Percentiles rank a stretch among this genome's conserved stretches.
Evolutionary conservation across 306 rosid species (phyloP).

Genomic region (Ormosia semicastrata): DNA sequence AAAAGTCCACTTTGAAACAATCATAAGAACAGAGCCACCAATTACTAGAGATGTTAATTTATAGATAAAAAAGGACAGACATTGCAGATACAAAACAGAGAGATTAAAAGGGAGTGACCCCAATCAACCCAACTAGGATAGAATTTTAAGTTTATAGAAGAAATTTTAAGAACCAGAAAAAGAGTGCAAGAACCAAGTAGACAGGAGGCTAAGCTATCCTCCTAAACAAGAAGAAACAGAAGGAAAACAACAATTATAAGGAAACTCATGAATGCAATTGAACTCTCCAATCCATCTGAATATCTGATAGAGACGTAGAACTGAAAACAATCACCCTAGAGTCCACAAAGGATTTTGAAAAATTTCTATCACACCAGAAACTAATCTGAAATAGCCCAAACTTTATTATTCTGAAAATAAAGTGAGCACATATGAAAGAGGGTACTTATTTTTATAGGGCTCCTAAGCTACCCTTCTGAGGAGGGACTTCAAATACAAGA

Average conservation of each 20-base stretch:
- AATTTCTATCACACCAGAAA: background rate
- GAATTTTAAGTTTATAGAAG: background rate
- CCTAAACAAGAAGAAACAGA: background rate
- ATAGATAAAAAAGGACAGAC: background rate
- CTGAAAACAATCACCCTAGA: background rate
- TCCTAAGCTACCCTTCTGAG: constrained; percentile 9
- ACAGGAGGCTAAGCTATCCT: background rate
- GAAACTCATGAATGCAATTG: background rate
- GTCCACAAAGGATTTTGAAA: background rate
- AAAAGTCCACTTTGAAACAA: background rate
- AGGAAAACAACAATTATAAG: background rate
- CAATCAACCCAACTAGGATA: background rate
- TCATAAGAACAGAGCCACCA: background rate
- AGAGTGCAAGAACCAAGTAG: background rate
- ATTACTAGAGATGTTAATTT: background rate
- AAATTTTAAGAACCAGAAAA: background rate
- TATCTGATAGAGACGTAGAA: no score
- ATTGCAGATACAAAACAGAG: background rate
- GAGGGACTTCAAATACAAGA: constrained; percentile 12
- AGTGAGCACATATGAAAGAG: constrained; percentile 8
- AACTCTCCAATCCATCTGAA: no score
- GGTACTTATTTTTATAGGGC: constrained; percentile 27
- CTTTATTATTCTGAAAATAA: background rate
- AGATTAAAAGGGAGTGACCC: background rate
- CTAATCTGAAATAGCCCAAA: background rate